These are phyloP conservation scores for Sanghuangporus weigelae DNA, from an alignment of 1,284 basidiomycete species.

Conservation along the genomic window DNA sequence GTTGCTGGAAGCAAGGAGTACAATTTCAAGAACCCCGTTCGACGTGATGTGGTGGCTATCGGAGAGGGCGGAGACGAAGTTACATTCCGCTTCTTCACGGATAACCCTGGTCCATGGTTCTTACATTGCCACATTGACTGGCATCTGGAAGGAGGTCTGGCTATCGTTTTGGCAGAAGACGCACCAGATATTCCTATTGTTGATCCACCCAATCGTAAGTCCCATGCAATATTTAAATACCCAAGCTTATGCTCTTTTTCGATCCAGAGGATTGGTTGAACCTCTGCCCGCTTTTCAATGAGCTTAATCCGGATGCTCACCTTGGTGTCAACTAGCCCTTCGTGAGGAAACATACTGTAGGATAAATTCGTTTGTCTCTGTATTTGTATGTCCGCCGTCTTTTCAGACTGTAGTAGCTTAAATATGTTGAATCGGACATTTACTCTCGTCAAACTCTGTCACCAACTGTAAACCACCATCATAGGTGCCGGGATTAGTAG, in stretches of 20 bases:
- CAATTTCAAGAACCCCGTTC: conserved; percentile 34
- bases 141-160: conserved; percentile 28
- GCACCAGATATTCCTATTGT: conserved; percentile 20
- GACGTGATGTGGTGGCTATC: conserved; percentile 33
- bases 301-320: conserved; percentile 12
- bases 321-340: not conserved
- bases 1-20: conserved; percentile 28
- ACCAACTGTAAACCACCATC: too few relatives aligned
- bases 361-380: too few relatives aligned
- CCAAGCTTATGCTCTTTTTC: not conserved
- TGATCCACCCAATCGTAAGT: conserved; percentile 24
- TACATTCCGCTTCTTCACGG: conserved; percentile 34
- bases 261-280: conserved; percentile 22
- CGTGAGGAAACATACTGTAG: not conserved
- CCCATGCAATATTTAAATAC: not conserved
- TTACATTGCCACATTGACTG: conserved; percentile 45
- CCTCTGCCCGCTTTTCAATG: conserved; percentile 25
- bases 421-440: too few relatives aligned
- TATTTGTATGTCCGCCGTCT: too few relatives aligned
- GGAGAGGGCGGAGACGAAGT: conserved; percentile 28
- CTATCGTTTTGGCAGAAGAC: conserved; percentile 38
- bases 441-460: too few relatives aligned
- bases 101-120: conserved; percentile 46
- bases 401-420: too few relatives aligned
- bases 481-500: too few relatives aligned